phyloP scores from a whole-genome alignment of 192 early-diverging fungal genomes.

The Radiomyces spectabilis region DNA sequence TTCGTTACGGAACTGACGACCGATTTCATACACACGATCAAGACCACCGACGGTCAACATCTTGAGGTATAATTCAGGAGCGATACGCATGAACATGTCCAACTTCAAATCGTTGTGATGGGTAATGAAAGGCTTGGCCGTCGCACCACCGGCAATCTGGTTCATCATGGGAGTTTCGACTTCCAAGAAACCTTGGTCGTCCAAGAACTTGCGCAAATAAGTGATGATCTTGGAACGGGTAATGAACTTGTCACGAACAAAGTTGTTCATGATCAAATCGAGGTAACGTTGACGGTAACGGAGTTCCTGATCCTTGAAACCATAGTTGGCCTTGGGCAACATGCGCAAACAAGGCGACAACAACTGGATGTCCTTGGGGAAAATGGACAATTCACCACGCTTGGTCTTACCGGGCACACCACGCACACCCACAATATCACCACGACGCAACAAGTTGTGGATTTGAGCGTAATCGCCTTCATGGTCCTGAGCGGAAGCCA shows the following conservation, averaged over 20 bases:
- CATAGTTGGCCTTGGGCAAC: conserved; percentile 91
- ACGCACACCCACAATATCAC: conserved; percentile 92
- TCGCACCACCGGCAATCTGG: conserved; percentile 95
- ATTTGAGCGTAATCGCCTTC: conserved; percentile 69
- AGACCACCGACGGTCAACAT: conserved; percentile 96
- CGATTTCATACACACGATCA: conserved; percentile 98
- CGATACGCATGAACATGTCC: conserved; percentile 98
- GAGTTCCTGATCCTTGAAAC: conserved; percentile 95
- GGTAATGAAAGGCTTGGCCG: conserved; percentile 98
- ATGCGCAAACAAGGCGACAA: conserved; percentile 93
- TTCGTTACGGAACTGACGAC: conserved; percentile 99
- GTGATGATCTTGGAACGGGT: conserved; percentile 90
- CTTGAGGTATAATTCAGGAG: conserved; percentile 97
- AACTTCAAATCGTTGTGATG: conserved; percentile 99
- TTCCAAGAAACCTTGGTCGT: conserved; percentile 93
- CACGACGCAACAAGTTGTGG: conserved; percentile 80
- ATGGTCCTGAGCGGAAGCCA: conserved; percentile 70
- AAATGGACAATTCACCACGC: conserved; percentile 91
- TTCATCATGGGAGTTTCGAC: conserved; percentile 99
- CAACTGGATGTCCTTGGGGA: conserved; percentile 79
- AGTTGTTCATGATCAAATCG: conserved; percentile 98
- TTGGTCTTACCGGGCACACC: conserved; percentile 92
- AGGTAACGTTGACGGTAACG: conserved; percentile 97
- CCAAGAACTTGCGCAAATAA: conserved; percentile 92
- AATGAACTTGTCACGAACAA: conserved; percentile 92